Conservation (phyloP, 306 rosid genomes). For the Vigna radiata region DNA sequence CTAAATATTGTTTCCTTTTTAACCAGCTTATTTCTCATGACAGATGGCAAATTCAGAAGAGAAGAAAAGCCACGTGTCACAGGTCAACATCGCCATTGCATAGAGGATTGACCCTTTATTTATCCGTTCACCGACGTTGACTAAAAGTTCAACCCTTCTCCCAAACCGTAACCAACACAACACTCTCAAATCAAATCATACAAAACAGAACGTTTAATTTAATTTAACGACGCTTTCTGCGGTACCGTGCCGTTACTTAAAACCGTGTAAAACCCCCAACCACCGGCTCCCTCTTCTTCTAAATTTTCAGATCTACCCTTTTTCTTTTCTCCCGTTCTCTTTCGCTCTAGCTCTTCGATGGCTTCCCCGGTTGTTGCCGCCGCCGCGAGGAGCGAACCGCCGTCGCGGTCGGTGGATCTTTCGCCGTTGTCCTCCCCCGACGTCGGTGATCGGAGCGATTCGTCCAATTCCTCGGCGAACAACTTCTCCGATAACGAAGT, state of each 20-base stretch:
- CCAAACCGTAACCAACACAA: too few relatives aligned
- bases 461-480: constrained; percentile 56
- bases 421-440: constrained; percentile 54
- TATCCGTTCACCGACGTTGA: constrained; percentile 35
- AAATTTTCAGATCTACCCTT: constrained; percentile 30
- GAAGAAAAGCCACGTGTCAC: constrained; percentile 2
- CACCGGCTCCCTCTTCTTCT: too few relatives aligned
- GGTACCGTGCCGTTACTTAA: too few relatives aligned
- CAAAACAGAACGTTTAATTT: too few relatives aligned
- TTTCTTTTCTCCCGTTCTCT: not conserved
- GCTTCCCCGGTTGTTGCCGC: constrained; percentile 49
- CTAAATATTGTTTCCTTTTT: too few relatives aligned
- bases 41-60: not conserved
- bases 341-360: constrained; percentile 10
- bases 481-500: constrained; percentile 50
- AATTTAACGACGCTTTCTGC: too few relatives aligned
- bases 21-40: too few relatives aligned
- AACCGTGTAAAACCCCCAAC: too few relatives aligned
- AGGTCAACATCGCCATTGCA: constrained; percentile 13
- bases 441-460: constrained; percentile 55
- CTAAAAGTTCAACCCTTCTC: not conserved
- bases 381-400: constrained; percentile 50
- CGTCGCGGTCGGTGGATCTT: constrained; percentile 47
- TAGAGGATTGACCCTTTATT: not conserved
- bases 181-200: too few relatives aligned